Evolutionary conservation across 345 rosid genomes (phyloP), one percentile per base, ranked within the genome.

Genomic region (Moricandia arvensis): DNA sequence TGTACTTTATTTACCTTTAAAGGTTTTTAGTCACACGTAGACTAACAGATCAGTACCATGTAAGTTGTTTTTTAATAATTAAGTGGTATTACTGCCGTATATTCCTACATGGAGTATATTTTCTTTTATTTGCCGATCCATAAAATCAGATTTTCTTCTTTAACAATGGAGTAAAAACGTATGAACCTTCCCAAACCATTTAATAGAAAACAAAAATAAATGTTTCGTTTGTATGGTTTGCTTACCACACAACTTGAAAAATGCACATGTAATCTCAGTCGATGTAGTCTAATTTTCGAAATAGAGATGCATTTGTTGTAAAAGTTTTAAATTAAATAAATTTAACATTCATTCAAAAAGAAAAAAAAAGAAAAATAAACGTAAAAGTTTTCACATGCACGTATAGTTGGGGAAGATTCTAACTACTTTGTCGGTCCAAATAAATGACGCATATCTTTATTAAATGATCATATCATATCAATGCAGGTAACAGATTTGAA

Each of bases 371-470:
- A 53, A 18, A 54, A 21, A 11, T 8, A 54, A 18, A 54, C 27
- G 58, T 53, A 54, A 55, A 21, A 11, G 33, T 57, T 54, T 53
- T 57, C 33, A 57, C 33, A 57, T 57, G 61, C 34, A 57, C 16
- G 16, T 57, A 57, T 24, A 11, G 30, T 57, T 57, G 33, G 76
- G 31, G 71, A 47, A 31, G 66, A 45, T 76, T 63, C 66, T 64
- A 77, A 77, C 80, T 34, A 77, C 75, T 43, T 63, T 57, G 80
- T 71, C 72, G 72, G 76, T 77, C 61, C 76, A 77, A 71, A 64
- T 77, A 55, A 77, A 71, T 69, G 64, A 54, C 2, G 26, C 72
- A 63, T 57, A 70, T 71, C 75, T 24, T 43, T 58, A 77, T 77
- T 77, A 71, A 77, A 64, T 71, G 43, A 76, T 71, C 31, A 29